Percentiles rank a stretch among this genome's conserved stretches.
Conservation (phyloP, 768 basidiomycete species). For the Termitomyces sp. region DNA sequence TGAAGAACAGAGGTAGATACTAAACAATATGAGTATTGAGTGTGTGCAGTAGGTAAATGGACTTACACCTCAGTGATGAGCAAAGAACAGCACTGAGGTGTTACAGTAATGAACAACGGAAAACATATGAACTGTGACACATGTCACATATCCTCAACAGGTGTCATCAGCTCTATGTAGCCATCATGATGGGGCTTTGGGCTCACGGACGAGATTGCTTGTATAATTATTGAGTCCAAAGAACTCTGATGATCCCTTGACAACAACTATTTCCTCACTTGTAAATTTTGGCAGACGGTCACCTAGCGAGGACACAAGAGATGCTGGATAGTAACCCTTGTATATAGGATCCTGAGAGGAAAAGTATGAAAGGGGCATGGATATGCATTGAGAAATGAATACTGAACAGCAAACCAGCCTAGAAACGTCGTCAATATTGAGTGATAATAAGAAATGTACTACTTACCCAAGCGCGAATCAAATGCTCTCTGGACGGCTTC, state of each 20-base stretch:
- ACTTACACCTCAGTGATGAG: no score
- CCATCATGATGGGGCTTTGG: neutral
- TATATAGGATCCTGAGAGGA: slow-evolving; percentile 57
- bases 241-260: slow-evolving; percentile 63
- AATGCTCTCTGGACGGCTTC: slow-evolving; percentile 60
- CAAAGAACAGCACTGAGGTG: no score
- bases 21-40: no score
- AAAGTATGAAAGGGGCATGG: slow-evolving; percentile 5
- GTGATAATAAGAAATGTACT: neutral
- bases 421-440: neutral
- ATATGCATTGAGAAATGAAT: neutral
- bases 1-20: no score
- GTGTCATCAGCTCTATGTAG: neutral
- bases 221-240: slow-evolving; percentile 69
- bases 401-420: slow-evolving; percentile 43
- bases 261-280: slow-evolving; percentile 47
- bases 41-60: no score
- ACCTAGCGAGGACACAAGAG: slow-evolving; percentile 44
- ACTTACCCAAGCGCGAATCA: slow-evolving; percentile 56
- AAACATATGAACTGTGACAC: no score
- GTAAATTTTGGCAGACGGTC: slow-evolving; percentile 54
- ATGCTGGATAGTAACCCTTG: slow-evolving; percentile 60
- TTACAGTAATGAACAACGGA: no score
- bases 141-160: no score
- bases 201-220: slow-evolving; percentile 53